A percentile compares a stretch with the other conserved stretches of the same genome.
phyloP scores from a whole-genome alignment of 2,329 filamentous ascomycete species.

The Chrysoporthe deuterocubensis region DNA sequence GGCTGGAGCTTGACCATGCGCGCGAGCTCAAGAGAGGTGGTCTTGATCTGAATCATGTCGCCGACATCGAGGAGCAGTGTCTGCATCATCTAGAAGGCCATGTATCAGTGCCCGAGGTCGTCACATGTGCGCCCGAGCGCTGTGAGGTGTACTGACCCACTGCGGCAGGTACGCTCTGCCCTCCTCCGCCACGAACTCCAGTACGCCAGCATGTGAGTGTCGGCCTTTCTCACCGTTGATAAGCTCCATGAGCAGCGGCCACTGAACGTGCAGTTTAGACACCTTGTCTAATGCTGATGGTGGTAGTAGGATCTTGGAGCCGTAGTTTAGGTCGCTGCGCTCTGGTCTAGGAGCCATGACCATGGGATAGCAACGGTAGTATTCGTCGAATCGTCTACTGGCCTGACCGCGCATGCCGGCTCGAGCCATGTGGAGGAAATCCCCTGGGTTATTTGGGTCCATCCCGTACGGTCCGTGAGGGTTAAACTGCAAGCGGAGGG shows the following conservation, averaged over 20 bases:
- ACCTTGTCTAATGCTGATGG: constrained; percentile 96
- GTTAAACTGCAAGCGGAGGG: constrained; percentile 36
- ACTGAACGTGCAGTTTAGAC: constrained; percentile 92
- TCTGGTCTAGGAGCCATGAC: constrained; percentile 92
- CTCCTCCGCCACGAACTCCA: constrained; percentile 98
- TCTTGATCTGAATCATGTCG: constrained; percentile 93
- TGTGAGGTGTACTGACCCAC: constrained; percentile 67
- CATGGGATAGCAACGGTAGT: constrained; percentile 95
- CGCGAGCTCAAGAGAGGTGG: constrained; percentile 87
- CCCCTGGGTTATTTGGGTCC: constrained; percentile 52
- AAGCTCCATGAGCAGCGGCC: constrained; percentile 95
- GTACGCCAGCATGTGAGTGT: constrained; percentile 89
- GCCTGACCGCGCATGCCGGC: constrained; percentile 51
- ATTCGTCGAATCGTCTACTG: constrained; percentile 90
- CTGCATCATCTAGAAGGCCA: constrained; percentile 78
- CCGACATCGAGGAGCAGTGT: constrained; percentile 87
- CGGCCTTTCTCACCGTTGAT: constrained; percentile 81
- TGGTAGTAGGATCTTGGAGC: constrained; percentile 97
- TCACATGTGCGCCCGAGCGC: background rate
- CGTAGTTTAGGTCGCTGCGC: constrained; percentile 88
- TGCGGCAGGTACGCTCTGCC: constrained; percentile 94
- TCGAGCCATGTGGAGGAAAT: constrained; percentile 54
- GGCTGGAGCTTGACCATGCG: constrained; percentile 96
- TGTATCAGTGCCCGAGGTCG: constrained; percentile 13
- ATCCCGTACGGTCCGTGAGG: constrained; percentile 45